Base-by-base conservation (phyloP, 345 rosid species). In the Citrus australasica region DNA sequence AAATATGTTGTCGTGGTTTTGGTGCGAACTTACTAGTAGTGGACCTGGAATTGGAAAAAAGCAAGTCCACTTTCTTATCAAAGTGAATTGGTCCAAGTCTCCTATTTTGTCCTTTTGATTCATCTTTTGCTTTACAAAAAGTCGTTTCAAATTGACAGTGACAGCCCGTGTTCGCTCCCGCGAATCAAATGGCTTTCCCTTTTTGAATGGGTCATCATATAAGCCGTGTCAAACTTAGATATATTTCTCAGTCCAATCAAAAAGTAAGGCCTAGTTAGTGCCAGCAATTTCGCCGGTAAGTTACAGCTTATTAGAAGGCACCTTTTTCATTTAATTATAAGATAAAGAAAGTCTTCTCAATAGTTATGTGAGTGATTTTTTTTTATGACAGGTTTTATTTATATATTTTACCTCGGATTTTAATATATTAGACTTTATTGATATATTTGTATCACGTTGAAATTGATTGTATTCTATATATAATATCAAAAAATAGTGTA, bases 231-330 rank as follows among this genome's bases (percentile, higher is more conserved):
- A 7, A 58, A 58, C 62, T 7, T 58, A 0, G 28, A 58, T 0
- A 7, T 58, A 6, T 7, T 5, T 7, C 21, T 56, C 4, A 56
- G 5, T 2, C n/a, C 7, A 42, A 42, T 11, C 16, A 42, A 2
- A 10, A 42, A 10, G 14, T 10, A 3, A 42, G 16, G 16, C 4
- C 51, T 4, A 0, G 51, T 42, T 11, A 11, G 51, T 42, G 51
- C 51, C 51, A 3, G 4, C 4, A 10, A 42, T 42, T 42, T 11
- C 14, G 10, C 2, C 1, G 48, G 10, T 42, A 40, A 14, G 46
- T 9, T 40, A 9, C 0, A 32, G 2, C 33, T 32, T 4, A 32
- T 32, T 4, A 32, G 13, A 40, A 0, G 51, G 9, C 0, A 0
- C 4, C 14, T 42, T 11, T 5, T 40, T 13, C 6, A 8, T 0